phyloP scores from a whole-genome alignment of 805 yeast species.

The Myxozyma nipponensis region DNA sequence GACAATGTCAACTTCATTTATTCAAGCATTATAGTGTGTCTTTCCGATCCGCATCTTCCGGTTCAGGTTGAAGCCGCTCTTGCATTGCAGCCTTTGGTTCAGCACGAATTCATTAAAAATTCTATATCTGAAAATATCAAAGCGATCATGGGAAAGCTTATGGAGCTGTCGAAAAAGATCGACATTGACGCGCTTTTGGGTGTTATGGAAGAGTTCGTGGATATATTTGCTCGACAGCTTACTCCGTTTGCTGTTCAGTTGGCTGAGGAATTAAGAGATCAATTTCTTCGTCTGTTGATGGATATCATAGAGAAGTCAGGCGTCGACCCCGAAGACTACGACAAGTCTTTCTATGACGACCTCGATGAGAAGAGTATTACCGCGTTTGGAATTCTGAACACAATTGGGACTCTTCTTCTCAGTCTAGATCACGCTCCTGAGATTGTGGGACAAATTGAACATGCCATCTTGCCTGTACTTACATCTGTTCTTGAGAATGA shows the following conservation, averaged over 20 bases:
- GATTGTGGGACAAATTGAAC: constrained; percentile 60
- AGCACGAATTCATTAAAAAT: constrained; percentile 60
- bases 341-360: constrained; percentile 49
- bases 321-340: constrained; percentile 38
- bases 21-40: constrained; percentile 38
- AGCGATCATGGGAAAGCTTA: constrained; percentile 74
- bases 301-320: constrained; percentile 59
- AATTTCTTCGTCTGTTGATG: constrained; percentile 63
- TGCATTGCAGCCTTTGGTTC: constrained; percentile 76
- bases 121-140: constrained; percentile 66
- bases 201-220: constrained; percentile 95
- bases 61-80: constrained; percentile 80
- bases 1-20: constrained; percentile 55
- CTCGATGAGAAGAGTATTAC: constrained; percentile 60
- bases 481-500: constrained; percentile 61
- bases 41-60: constrained; percentile 57
- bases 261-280: constrained; percentile 47
- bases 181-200: constrained; percentile 84
- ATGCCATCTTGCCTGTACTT: constrained; percentile 64
- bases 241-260: constrained; percentile 86
- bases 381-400: constrained; percentile 74
- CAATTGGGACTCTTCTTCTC: constrained; percentile 74
- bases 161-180: constrained; percentile 69
- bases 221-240: constrained; percentile 76
- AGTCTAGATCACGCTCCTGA: constrained; percentile 78